A percentile compares a stretch with the other conserved stretches of the same genome.
Evolutionary conservation across 1,139 yeast species (phyloP).

Genomic region (Groenewaldozyma sp.): DNA sequence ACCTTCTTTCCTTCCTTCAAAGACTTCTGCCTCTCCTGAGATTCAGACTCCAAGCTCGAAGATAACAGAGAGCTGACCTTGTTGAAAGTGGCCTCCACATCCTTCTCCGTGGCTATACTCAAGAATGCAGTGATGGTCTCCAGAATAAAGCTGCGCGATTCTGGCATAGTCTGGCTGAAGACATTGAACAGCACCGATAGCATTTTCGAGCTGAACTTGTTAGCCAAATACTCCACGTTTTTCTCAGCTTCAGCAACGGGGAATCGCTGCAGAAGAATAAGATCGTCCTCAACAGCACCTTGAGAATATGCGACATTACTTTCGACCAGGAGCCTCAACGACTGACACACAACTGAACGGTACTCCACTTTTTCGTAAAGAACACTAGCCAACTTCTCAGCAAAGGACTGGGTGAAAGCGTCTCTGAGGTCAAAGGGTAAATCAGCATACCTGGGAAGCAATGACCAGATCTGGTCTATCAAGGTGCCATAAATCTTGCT

Average conservation of each 20-base stretch:
- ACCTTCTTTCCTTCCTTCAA: conserved; percentile 22
- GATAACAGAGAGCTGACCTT: conserved; percentile 76
- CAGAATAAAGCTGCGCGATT: conserved; percentile 71
- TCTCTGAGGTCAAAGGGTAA: conserved; percentile 63
- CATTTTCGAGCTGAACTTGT: conserved; percentile 57
- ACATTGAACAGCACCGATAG: conserved; percentile 86
- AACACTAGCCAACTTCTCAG: conserved; percentile 62
- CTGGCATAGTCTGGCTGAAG: conserved; percentile 77
- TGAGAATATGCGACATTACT: conserved; percentile 54
- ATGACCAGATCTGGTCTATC: conserved; percentile 85
- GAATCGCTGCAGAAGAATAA: conserved; percentile 51
- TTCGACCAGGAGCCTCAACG: conserved; percentile 68
- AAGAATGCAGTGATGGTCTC: conserved; percentile 81
- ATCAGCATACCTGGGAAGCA: conserved; percentile 83
- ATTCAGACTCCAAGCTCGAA: conserved; percentile 61
- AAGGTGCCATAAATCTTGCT: conserved; percentile 72
- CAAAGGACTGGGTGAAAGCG: conserved; percentile 67
- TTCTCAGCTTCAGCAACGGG: conserved; percentile 46
- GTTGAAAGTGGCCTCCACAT: conserved; percentile 67
- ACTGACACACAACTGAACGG: conserved; percentile 74
- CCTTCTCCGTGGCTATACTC: conserved; percentile 57
- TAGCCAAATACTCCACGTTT: conserved; percentile 53
- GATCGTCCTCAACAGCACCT: conserved; percentile 51
- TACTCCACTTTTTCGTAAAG: conserved; percentile 67
- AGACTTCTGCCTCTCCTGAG: conserved; percentile 11